phyloP scores from a whole-genome alignment of 768 basidiomycete species.

The Trametes villosa region DNA sequence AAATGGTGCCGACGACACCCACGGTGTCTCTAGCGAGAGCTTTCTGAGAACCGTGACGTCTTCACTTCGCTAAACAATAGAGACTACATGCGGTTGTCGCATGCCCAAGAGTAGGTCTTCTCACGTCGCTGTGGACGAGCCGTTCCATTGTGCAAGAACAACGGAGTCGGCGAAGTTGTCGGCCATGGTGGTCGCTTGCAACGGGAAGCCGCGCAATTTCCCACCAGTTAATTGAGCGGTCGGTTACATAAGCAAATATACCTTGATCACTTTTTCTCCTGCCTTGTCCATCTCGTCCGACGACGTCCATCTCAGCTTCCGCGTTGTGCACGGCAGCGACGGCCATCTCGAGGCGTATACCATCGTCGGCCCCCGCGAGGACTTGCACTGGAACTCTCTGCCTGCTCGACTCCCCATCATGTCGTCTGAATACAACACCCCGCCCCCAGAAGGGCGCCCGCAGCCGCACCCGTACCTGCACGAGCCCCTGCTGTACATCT shows the following conservation, averaged over 20 bases:
- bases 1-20: too few relatives aligned
- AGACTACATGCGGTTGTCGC: too few relatives aligned
- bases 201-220: slow-evolving; percentile 7
- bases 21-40: too few relatives aligned
- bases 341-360: not conserved
- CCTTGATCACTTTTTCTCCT: slow-evolving; percentile 21
- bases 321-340: slow-evolving; percentile 18
- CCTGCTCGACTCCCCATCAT: slow-evolving; percentile 23
- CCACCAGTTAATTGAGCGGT: slow-evolving; percentile 19
- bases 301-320: slow-evolving; percentile 18
- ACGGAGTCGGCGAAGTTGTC: not conserved
- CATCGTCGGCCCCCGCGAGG: slow-evolving; percentile 3
- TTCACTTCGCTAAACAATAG: too few relatives aligned
- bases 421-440: slow-evolving; percentile 33
- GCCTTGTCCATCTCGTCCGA: slow-evolving; percentile 12
- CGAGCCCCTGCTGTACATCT: slow-evolving; percentile 81
- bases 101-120: too few relatives aligned
- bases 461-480: slow-evolving; percentile 82
- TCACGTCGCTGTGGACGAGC: too few relatives aligned
- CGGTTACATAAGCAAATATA: slow-evolving; percentile 18
- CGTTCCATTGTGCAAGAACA: too few relatives aligned
- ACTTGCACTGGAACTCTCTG: not conserved
- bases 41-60: too few relatives aligned
- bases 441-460: slow-evolving; percentile 25
- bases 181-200: not conserved